Evolutionary conservation across 228 moss, liverwort and hornwort genomes (phyloP).

Genomic region (Sphagnum magellanicum): DNA sequence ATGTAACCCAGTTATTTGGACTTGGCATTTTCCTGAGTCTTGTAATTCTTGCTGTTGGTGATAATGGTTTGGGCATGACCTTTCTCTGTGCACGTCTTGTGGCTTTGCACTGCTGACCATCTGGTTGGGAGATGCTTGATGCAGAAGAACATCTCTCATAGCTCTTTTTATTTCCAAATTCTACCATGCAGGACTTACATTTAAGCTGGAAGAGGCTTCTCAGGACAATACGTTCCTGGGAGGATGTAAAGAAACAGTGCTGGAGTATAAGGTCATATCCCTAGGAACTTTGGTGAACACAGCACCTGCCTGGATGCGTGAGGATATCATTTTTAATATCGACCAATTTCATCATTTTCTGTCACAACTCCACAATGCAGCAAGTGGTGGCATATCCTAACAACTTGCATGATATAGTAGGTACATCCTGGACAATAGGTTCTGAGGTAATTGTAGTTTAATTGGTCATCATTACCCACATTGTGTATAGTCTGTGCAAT

Average conservation of each 20-base stretch:
- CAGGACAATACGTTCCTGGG: neutral
- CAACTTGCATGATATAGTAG: neutral
- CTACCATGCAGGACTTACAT: neutral
- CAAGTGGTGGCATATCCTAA: neutral
- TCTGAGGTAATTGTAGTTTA: no score
- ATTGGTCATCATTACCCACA: no score
- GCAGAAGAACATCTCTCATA: neutral
- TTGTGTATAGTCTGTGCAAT: no score
- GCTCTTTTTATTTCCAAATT: neutral
- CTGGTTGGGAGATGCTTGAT: no score
- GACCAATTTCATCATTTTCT: neutral
- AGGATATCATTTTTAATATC: neutral
- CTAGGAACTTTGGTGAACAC: neutral
- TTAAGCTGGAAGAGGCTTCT: neutral
- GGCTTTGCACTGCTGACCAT: no score
- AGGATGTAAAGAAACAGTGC: neutral
- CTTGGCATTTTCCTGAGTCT: neutral
- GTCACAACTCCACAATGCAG: neutral
- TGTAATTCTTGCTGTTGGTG: neutral
- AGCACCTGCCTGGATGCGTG: slow-evolving; percentile 4
- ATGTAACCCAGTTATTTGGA: no score
- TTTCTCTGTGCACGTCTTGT: neutral
- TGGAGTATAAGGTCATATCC: slow-evolving; percentile 1
- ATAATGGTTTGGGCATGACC: neutral
- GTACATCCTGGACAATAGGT: no score